These are phyloP conservation scores for Neurospora terricola DNA, from an alignment of 495 filamentous ascomycete species.

Conservation along the genomic window DNA sequence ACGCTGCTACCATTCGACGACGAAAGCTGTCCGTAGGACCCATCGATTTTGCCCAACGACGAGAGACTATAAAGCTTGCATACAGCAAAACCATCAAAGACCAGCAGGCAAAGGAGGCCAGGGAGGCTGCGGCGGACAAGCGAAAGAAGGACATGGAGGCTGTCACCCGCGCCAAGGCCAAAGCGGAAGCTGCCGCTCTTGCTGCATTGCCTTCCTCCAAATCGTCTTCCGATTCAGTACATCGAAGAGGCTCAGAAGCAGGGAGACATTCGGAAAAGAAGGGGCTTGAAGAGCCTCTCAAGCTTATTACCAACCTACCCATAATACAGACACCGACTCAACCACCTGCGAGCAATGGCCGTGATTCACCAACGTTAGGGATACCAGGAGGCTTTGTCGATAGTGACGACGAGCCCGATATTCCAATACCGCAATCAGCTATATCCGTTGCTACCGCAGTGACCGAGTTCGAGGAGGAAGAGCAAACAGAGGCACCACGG, in stretches of 20 bases:
- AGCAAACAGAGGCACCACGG: slow-evolving; percentile 47
- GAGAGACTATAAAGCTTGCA: slow-evolving; percentile 68
- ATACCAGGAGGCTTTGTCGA: slow-evolving; percentile 47
- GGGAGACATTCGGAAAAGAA: slow-evolving; percentile 2
- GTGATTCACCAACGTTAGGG: slow-evolving; percentile 63
- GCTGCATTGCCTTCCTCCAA: slow-evolving; percentile 3
- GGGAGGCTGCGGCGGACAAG: slow-evolving; percentile 31
- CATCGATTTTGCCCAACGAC: slow-evolving; percentile 68
- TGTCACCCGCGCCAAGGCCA: slow-evolving; percentile 23
- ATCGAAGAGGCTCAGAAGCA: neutral
- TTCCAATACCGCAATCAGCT: slow-evolving; percentile 33
- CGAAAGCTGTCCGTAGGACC: slow-evolving; percentile 48
- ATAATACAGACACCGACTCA: slow-evolving; percentile 3
- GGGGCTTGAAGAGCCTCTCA: slow-evolving; percentile 16
- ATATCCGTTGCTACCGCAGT: slow-evolving; percentile 47
- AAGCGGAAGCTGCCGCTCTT: slow-evolving; percentile 21
- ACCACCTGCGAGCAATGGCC: slow-evolving; percentile 3
- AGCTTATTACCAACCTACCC: slow-evolving; percentile 18
- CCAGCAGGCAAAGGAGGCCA: slow-evolving; percentile 50
- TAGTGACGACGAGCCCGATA: neutral
- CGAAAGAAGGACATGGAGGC: slow-evolving; percentile 31
- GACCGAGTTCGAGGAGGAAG: slow-evolving; percentile 63
- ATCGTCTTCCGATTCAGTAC: neutral
- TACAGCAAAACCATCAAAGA: slow-evolving; percentile 69
- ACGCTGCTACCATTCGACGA: slow-evolving; percentile 20